These are phyloP conservation scores for Diddensiella santjacobensis DNA, from an alignment of 805 yeast species.

Conservation along the genomic window DNA sequence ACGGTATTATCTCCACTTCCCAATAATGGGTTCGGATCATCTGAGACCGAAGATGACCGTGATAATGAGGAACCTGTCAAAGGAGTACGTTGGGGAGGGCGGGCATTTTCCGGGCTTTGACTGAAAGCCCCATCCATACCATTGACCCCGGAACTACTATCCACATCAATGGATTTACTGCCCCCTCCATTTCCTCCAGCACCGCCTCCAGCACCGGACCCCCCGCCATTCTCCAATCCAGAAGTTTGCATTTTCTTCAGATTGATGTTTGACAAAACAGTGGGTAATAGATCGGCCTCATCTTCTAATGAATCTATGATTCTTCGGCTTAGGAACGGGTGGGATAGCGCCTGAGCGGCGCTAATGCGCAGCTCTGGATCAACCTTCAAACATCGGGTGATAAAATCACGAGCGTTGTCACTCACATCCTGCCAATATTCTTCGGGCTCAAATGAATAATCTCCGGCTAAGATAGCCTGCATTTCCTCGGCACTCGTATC, in stretches of 20 bases:
- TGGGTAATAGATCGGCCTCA: conserved; percentile 35
- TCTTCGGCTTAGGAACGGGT: conserved; percentile 39
- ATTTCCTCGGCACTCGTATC: conserved; percentile 65
- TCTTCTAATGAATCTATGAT: conserved; percentile 19
- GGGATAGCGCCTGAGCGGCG: conserved; percentile 42
- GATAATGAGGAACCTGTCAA: conserved; percentile 7
- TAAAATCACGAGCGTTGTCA: conserved; percentile 53
- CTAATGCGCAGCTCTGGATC: conserved; percentile 47
- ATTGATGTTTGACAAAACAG: conserved; percentile 26
- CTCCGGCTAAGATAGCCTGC: conserved; percentile 56
- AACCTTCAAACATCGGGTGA: conserved; percentile 48
- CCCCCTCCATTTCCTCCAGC: background rate
- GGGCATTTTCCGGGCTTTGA: conserved; percentile 27
- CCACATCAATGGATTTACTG: conserved; percentile 5
- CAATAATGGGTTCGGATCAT: background rate
- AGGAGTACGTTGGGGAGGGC: conserved; percentile 10
- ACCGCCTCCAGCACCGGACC: background rate
- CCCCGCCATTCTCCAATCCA: conserved; percentile 2
- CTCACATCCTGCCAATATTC: conserved; percentile 53
- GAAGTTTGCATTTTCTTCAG: conserved; percentile 16
- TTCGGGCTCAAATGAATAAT: conserved; percentile 59
- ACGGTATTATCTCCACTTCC: background rate
- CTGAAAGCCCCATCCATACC: conserved; percentile 36
- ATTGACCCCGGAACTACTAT: background rate
- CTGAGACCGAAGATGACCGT: background rate